Evolutionary conservation across 1,284 basidiomycete genomes (phyloP).

Genomic region (Trichosporon sp.): DNA sequence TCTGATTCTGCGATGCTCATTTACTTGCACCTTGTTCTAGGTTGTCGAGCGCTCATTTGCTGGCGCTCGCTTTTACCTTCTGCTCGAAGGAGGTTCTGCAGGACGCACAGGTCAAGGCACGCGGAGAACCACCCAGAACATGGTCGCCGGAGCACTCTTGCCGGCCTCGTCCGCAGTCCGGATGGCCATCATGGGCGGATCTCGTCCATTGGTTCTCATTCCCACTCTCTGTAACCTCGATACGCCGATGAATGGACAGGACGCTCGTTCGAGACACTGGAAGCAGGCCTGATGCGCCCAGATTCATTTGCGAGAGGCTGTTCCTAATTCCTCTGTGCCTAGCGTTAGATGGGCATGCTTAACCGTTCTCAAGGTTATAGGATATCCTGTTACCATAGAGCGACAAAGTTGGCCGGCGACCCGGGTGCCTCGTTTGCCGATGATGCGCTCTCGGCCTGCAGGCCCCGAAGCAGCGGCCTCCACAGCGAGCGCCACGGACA

Average conservation of each 20-base stretch:
- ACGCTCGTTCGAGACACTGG: background rate
- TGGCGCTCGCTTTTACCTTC: background rate
- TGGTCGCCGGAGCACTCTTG: background rate
- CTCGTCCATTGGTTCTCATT: background rate
- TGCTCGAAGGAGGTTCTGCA: background rate
- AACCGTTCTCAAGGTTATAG: background rate
- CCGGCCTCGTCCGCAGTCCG: background rate
- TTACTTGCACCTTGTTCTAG: background rate
- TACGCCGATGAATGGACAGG: background rate
- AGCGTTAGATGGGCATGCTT: background rate
- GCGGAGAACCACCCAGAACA: background rate
- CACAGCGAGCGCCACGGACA: background rate
- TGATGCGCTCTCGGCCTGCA: background rate
- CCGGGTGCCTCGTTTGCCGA: background rate
- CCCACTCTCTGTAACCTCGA: background rate
- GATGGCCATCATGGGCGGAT: background rate
- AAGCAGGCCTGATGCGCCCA: background rate
- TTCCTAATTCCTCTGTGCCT: background rate
- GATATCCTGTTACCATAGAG: background rate
- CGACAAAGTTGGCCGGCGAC: background rate
- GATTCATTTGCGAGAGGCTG: background rate
- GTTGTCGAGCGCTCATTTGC: background rate
- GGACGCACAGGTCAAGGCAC: background rate
- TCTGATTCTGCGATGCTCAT: background rate
- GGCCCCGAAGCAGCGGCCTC: background rate